Evolutionary conservation across 495 filamentous ascomycete genomes (phyloP).

Genomic region (Aspergillus incahuasiensis): DNA sequence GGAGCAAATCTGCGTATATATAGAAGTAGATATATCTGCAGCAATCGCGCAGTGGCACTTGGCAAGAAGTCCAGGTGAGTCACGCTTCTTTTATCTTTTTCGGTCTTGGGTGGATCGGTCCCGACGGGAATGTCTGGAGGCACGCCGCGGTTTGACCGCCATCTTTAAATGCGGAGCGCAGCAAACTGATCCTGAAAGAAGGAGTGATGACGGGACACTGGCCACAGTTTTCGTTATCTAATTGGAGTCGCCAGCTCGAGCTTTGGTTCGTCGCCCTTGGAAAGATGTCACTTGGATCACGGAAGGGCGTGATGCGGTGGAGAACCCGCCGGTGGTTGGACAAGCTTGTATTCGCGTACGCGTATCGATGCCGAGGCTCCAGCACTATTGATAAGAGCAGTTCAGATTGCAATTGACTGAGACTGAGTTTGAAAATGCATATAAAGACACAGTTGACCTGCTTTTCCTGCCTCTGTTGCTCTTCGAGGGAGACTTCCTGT

Average conservation of each 20-base stretch:
- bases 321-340: background rate
- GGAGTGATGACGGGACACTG: background rate
- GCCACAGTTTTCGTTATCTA: conserved; percentile 33
- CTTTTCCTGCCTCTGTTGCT: too few relatives aligned
- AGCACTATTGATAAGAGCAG: too few relatives aligned
- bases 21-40: background rate
- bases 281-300: conserved; percentile 15
- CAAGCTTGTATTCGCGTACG: background rate
- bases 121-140: conserved; percentile 10
- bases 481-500: too few relatives aligned
- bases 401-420: too few relatives aligned
- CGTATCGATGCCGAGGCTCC: background rate
- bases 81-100: conserved; percentile 15
- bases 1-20: background rate
- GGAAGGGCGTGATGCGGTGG: conserved; percentile 16
- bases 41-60: background rate
- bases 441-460: too few relatives aligned
- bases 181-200: background rate
- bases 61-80: background rate
- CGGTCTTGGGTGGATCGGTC: conserved; percentile 18
- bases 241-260: conserved; percentile 19
- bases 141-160: conserved; percentile 7
- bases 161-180: conserved; percentile 7
- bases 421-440: too few relatives aligned
- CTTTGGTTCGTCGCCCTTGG: conserved; percentile 1